These are phyloP conservation scores for Chrysosporium queenslandicum DNA, from an alignment of 2,329 filamentous ascomycete species.

Conservation along the genomic window DNA sequence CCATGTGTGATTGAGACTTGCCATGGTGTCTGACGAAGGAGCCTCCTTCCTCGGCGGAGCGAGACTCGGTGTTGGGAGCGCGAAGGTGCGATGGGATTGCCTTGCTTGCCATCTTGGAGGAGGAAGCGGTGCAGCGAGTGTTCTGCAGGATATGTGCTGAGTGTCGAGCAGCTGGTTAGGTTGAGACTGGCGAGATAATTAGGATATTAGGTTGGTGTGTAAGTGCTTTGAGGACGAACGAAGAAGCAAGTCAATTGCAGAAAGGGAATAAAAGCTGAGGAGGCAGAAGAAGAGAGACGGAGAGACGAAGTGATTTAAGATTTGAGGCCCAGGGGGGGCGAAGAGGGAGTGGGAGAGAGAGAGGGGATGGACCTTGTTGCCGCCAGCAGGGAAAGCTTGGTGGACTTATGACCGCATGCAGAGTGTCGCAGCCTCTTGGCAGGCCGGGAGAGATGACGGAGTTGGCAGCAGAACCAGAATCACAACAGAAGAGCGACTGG, in stretches of 20 bases:
- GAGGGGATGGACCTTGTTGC: not conserved
- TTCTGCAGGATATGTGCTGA: too few species aligned
- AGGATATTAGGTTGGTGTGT: too few species aligned
- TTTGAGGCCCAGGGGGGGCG: too few species aligned
- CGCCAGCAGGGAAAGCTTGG: constrained; percentile 1
- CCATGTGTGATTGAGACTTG: constrained; percentile 48
- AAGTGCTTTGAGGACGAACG: too few species aligned
- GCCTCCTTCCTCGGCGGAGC: constrained; percentile 22
- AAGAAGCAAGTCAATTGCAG: not conserved
- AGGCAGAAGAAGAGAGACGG: not conserved
- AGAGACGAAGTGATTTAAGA: not conserved
- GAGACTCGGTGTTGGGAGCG: constrained; percentile 37
- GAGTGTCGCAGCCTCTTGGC: not conserved
- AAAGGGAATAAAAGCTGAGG: not conserved
- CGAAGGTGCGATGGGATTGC: constrained; percentile 75
- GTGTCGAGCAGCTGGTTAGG: too few species aligned
- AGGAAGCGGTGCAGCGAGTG: not conserved
- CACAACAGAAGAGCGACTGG: too few species aligned
- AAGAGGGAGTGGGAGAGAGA: not conserved
- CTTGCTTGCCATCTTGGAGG: constrained; percentile 57
- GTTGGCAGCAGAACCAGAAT: not conserved
- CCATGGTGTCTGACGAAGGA: constrained; percentile 41
- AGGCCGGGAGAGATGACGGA: not conserved
- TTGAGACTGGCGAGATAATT: too few species aligned
- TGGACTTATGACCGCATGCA: not conserved